These are phyloP conservation scores for Spencermartinsiella ligniputridi DNA, from an alignment of 1,139 yeast genomes.

Conservation along the genomic window DNA sequence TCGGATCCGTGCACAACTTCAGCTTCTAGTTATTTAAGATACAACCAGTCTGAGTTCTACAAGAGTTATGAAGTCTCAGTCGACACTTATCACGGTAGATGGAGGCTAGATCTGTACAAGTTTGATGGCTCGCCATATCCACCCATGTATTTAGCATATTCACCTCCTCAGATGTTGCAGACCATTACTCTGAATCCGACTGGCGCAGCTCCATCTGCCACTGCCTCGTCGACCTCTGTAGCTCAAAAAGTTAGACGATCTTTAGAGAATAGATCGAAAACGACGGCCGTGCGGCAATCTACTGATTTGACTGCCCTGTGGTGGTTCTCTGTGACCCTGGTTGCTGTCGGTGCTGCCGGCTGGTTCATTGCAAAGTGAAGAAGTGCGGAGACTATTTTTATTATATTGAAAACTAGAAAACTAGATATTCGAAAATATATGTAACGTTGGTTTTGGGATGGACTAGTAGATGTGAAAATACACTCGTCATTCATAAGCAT, in stretches of 20 bases:
- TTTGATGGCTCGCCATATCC: slow-evolving; percentile 81
- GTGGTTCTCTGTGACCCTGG: slow-evolving; percentile 43
- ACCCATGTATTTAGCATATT: slow-evolving; percentile 85
- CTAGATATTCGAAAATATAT: too few species aligned
- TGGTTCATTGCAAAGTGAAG: slow-evolving; percentile 28
- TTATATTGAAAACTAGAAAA: too few species aligned
- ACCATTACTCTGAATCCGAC: slow-evolving; percentile 89
- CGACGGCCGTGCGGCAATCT: slow-evolving; percentile 57
- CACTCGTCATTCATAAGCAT: too few species aligned
- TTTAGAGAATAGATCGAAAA: slow-evolving; percentile 73
- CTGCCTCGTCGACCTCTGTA: slow-evolving; percentile 29
- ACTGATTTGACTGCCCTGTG: slow-evolving; percentile 49
- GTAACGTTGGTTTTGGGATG: too few species aligned
- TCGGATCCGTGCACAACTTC: slow-evolving; percentile 67
- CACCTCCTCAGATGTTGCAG: slow-evolving; percentile 95
- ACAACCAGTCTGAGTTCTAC: slow-evolving; percentile 61
- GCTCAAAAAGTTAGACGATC: slow-evolving; percentile 35
- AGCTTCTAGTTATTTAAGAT: slow-evolving; percentile 63
- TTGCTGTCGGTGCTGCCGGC: slow-evolving; percentile 41
- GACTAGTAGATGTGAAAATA: too few species aligned
- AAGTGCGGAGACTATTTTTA: too few species aligned
- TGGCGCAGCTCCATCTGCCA: slow-evolving; percentile 36
- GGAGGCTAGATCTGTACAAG: slow-evolving; percentile 67
- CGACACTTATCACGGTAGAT: slow-evolving; percentile 79
- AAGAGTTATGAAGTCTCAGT: slow-evolving; percentile 53